These are phyloP conservation scores for Nadsonia commutata DNA, from an alignment of 1,139 yeast genomes.

Conservation along the genomic window DNA sequence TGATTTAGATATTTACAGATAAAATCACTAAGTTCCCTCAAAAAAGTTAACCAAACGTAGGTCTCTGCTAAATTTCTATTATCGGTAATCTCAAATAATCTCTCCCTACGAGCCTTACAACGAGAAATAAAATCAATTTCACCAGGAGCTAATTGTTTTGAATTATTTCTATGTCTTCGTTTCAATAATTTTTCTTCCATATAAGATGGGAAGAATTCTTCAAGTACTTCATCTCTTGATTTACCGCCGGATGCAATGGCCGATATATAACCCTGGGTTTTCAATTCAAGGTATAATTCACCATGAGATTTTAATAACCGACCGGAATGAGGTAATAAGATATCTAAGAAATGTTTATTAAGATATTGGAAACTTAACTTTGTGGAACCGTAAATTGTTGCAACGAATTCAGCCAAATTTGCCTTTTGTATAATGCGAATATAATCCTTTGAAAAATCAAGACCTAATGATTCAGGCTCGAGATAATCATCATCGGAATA, in stretches of 20 bases:
- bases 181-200: slow-evolving; percentile 40
- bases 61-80: slow-evolving; percentile 39
- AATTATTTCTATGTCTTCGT: slow-evolving; percentile 11
- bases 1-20: slow-evolving; percentile 33
- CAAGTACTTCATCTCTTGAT: slow-evolving; percentile 52
- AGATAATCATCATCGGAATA: slow-evolving; percentile 10
- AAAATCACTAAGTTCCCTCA: slow-evolving; percentile 64
- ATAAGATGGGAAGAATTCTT: slow-evolving; percentile 50
- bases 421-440: slow-evolving; percentile 63
- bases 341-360: slow-evolving; percentile 69
- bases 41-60: slow-evolving; percentile 62
- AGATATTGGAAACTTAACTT: slow-evolving; percentile 80
- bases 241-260: slow-evolving; percentile 65
- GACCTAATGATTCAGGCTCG: not conserved
- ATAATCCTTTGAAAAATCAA: slow-evolving; percentile 22
- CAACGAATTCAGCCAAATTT: slow-evolving; percentile 71
- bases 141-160: slow-evolving; percentile 39
- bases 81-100: slow-evolving; percentile 34
- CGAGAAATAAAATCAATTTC: slow-evolving; percentile 59
- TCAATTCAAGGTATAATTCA: slow-evolving; percentile 63
- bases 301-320: slow-evolving; percentile 72
- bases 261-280: slow-evolving; percentile 89
- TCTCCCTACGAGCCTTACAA: slow-evolving; percentile 54
- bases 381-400: slow-evolving; percentile 70
- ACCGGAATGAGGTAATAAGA: slow-evolving; percentile 38